A percentile compares a stretch with the other conserved stretches of the same genome.
These are phyloP conservation scores for Bretschneidera sinensis DNA, from an alignment of 345 rosid species.

Conservation along the genomic window DNA sequence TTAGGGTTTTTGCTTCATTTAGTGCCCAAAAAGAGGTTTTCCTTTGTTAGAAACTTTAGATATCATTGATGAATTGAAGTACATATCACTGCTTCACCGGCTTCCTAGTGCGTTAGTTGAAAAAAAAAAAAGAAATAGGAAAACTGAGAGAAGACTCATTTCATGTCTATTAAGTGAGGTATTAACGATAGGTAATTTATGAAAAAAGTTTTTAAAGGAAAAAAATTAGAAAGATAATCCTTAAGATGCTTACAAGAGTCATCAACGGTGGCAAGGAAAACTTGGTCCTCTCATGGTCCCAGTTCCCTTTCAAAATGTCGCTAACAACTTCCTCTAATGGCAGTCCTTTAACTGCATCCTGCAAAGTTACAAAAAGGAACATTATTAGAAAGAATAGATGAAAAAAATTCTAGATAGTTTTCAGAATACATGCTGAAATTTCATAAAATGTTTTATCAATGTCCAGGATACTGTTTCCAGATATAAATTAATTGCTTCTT, in stretches of 20 bases:
- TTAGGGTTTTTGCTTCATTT: too few species aligned
- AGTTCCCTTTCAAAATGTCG: slow-evolving; percentile 55
- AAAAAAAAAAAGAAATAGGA: too few species aligned
- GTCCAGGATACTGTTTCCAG: too few species aligned
- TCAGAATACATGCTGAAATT: neutral
- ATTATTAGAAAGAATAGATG: neutral
- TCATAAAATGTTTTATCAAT: too few species aligned
- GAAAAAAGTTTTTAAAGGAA: neutral
- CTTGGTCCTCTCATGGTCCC: slow-evolving; percentile 88
- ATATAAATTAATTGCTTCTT: too few species aligned
- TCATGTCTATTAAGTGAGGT: neutral
- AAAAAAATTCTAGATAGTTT: too few species aligned
- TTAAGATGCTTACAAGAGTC: slow-evolving; percentile 54
- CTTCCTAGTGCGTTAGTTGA: too few species aligned
- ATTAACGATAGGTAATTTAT: neutral
- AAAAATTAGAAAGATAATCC: neutral
- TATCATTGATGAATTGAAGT: too few species aligned
- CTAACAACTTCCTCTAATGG: slow-evolving; percentile 57
- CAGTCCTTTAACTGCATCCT: slow-evolving; percentile 48
- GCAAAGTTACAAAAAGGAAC: slow-evolving; percentile 12
- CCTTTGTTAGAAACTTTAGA: too few species aligned
- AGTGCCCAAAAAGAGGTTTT: too few species aligned
- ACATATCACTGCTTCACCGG: too few species aligned
- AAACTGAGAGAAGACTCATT: neutral
- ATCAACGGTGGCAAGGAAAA: slow-evolving; percentile 92